A percentile compares a stretch with the other conserved stretches of the same genome.
Conservation (phyloP, 1,139 yeast genomes). For the Taphrina populina region DNA sequence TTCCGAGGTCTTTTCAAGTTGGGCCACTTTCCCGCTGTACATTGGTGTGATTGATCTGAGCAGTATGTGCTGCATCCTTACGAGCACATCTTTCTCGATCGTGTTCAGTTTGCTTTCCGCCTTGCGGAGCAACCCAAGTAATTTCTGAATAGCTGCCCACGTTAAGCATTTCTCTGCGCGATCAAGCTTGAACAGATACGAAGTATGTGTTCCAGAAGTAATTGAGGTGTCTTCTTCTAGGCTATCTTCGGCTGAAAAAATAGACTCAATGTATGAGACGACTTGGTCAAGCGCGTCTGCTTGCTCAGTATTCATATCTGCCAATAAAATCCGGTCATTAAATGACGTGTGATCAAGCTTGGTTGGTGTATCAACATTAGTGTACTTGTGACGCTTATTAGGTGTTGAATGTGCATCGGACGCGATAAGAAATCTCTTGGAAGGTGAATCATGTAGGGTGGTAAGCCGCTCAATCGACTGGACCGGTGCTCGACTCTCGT, state of each 20-base stretch:
- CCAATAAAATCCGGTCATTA: too few species aligned
- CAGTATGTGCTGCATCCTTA: constrained; percentile 16
- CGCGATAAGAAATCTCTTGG: not conserved
- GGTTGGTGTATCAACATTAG: not conserved
- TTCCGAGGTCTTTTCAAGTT: not conserved
- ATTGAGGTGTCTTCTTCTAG: constrained; percentile 38
- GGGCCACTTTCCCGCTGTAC: not conserved
- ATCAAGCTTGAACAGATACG: constrained; percentile 1
- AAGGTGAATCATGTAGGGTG: too few species aligned
- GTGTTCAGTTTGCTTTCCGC: not conserved
- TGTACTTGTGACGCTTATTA: not conserved
- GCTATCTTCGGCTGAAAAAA: constrained; percentile 41
- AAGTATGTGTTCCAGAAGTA: constrained; percentile 48
- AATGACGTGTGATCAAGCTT: not conserved
- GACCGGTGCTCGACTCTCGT: too few species aligned
- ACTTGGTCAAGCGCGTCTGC: constrained; percentile 27
- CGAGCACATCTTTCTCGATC: constrained; percentile 3
- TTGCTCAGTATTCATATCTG: constrained; percentile 23
- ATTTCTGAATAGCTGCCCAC: not conserved
- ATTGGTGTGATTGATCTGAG: not conserved
- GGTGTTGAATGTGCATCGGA: not conserved
- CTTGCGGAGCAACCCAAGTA: constrained; percentile 10
- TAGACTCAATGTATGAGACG: constrained; percentile 35
- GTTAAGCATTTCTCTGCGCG: constrained; percentile 7
- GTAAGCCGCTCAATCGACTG: too few species aligned